Evolutionary conservation across 371 early-diverging fungal genomes (phyloP).

Genomic region (Mucor indicus): DNA sequence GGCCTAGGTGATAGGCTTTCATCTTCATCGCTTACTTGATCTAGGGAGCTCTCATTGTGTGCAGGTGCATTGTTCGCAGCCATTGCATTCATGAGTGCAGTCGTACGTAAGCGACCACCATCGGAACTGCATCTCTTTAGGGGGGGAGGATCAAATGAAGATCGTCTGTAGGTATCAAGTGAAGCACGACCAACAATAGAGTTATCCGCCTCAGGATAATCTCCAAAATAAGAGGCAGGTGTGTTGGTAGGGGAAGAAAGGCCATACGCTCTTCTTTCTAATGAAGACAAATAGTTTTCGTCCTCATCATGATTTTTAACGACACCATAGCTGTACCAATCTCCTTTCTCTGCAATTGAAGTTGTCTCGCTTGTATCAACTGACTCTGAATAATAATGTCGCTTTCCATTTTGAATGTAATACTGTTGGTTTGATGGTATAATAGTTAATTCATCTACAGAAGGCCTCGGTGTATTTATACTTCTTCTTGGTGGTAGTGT

Average conservation of each 20-base stretch:
- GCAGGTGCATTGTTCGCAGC: conserved; percentile 32
- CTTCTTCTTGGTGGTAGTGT: conserved; percentile 22
- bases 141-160: conserved; percentile 4
- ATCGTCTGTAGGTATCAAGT: neutral
- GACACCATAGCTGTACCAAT: conserved; percentile 32
- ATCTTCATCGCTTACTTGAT: too few relatives aligned
- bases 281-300: conserved; percentile 37
- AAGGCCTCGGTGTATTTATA: conserved; percentile 17
- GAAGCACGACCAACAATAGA: conserved; percentile 11
- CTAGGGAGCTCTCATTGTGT: too few relatives aligned
- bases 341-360: too few relatives aligned
- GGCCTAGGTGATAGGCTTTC: neutral
- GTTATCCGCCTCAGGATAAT: neutral
- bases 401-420: too few relatives aligned
- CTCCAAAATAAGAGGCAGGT: too few relatives aligned
- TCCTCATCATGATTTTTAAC: conserved; percentile 25
- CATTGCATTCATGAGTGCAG: conserved; percentile 41
- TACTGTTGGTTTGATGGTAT: too few relatives aligned
- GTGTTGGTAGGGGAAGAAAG: conserved; percentile 3
- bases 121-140: conserved; percentile 44
- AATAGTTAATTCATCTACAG: conserved; percentile 19
- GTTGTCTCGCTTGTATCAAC: too few relatives aligned
- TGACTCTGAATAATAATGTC: too few relatives aligned
- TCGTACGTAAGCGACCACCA: conserved; percentile 31
- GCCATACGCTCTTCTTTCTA: conserved; percentile 42